These are phyloP conservation scores for Rhinocladiella similis DNA, from an alignment of 2,329 filamentous ascomycete genomes.

Conservation along the genomic window DNA sequence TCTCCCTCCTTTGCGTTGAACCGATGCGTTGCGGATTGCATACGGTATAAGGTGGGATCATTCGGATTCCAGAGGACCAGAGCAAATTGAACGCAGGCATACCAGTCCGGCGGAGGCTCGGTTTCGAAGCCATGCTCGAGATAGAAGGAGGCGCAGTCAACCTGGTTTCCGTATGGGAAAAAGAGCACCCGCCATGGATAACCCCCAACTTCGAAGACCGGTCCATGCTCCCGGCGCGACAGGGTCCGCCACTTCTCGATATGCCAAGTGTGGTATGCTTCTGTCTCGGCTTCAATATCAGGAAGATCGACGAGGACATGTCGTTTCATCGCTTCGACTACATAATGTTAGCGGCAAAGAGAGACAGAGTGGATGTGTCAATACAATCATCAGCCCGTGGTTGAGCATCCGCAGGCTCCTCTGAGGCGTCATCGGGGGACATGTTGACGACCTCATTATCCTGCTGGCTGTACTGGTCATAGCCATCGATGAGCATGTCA, in stretches of 20 bases:
- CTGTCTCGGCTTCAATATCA: slow-evolving; percentile 77
- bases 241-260: slow-evolving; percentile 79
- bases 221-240: slow-evolving; percentile 80
- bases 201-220: slow-evolving; percentile 80
- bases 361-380: slow-evolving; percentile 26
- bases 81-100: slow-evolving; percentile 93
- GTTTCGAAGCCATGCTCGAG: slow-evolving; percentile 87
- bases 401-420: slow-evolving; percentile 55
- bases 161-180: slow-evolving; percentile 93
- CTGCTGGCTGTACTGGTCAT: slow-evolving; percentile 60
- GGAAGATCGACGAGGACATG: slow-evolving; percentile 73
- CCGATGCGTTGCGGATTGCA: slow-evolving; percentile 84
- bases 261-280: slow-evolving; percentile 79
- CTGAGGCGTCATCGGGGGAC: slow-evolving; percentile 59
- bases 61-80: slow-evolving; percentile 93
- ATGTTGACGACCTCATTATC: slow-evolving; percentile 64
- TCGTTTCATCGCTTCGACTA: slow-evolving; percentile 83
- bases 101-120: slow-evolving; percentile 86
- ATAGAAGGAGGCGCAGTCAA: slow-evolving; percentile 87
- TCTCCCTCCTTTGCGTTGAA: slow-evolving; percentile 96
- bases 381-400: slow-evolving; percentile 60
- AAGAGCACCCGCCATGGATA: slow-evolving; percentile 94
- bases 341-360: slow-evolving; percentile 6
- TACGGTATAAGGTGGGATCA: slow-evolving; percentile 77
- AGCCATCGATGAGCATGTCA: slow-evolving; percentile 63